phyloP scores from a whole-genome alignment of 495 filamentous ascomycete genomes.

The Cercophora samala region DNA sequence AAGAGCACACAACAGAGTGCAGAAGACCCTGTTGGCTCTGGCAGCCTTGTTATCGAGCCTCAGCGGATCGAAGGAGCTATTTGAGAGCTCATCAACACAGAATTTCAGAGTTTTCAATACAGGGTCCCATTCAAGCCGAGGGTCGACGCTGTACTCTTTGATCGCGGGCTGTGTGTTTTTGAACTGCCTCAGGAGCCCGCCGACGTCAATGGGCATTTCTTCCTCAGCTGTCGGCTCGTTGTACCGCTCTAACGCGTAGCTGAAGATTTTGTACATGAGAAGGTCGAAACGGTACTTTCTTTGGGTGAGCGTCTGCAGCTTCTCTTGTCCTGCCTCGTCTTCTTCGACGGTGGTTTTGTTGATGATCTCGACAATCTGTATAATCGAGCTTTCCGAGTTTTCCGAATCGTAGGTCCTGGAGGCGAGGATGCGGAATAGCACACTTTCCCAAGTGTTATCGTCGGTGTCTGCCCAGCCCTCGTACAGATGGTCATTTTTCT shows the following conservation, averaged over 20 bases:
- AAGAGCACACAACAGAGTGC: slow-evolving; percentile 21
- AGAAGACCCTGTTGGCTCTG: slow-evolving; percentile 16
- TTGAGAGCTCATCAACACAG: slow-evolving; percentile 8
- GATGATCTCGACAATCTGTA: slow-evolving; percentile 7
- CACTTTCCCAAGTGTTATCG: background rate
- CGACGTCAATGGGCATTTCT: background rate
- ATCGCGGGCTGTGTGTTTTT: slow-evolving; percentile 18
- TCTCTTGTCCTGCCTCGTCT: background rate
- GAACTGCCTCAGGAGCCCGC: slow-evolving; percentile 13
- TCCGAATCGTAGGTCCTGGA: slow-evolving; percentile 16
- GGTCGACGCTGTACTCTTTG: background rate
- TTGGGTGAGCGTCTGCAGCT: slow-evolving; percentile 3
- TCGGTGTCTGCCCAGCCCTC: background rate
- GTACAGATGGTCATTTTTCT: background rate
- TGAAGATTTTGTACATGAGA: slow-evolving; percentile 12
- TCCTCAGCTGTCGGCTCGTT: slow-evolving; percentile 9
- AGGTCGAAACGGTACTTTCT: slow-evolving; percentile 19
- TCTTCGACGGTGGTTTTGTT: background rate
- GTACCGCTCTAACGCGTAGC: slow-evolving; percentile 15
- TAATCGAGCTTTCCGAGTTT: background rate
- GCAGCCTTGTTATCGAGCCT: background rate
- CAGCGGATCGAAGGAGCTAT: background rate
- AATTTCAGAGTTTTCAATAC: slow-evolving; percentile 14
- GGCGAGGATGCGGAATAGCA: slow-evolving; percentile 6
- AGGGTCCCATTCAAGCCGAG: background rate